These are phyloP conservation scores for Lithospermum erythrorhizon DNA, from an alignment of 257 asterid species.

Conservation along the genomic window DNA sequence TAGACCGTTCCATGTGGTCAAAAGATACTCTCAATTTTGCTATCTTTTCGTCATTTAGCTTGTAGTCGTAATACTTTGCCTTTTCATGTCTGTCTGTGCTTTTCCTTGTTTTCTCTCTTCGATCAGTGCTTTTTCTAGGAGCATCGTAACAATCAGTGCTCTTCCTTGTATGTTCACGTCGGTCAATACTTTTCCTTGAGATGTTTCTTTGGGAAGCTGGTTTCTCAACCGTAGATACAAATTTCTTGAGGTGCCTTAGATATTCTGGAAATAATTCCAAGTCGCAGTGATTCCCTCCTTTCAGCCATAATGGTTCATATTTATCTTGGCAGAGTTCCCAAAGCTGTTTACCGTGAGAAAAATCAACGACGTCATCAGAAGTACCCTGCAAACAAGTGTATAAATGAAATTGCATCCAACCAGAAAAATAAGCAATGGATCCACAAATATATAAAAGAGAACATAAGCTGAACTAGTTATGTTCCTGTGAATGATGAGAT, in stretches of 20 bases:
- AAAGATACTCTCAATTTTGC: conserved; percentile 30
- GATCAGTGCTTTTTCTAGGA: conserved; percentile 44
- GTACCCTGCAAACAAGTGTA: conserved; percentile 33
- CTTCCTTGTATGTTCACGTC: conserved; percentile 31
- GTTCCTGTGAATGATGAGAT: not conserved
- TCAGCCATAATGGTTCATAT: conserved; percentile 49
- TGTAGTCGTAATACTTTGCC: conserved; percentile 23
- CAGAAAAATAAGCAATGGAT: not conserved
- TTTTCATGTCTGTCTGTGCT: conserved; percentile 36
- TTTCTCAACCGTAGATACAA: conserved; percentile 35
- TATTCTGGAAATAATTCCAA: conserved; percentile 46
- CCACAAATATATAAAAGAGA: not conserved
- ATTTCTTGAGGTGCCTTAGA: conserved; percentile 48
- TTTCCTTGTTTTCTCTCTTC: conserved; percentile 43
- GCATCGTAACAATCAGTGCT: conserved; percentile 30
- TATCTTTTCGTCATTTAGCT: conserved; percentile 29
- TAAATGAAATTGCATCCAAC: not conserved
- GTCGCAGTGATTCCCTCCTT: conserved; percentile 52
- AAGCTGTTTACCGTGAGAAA: conserved; percentile 56
- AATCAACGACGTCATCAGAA: conserved; percentile 53
- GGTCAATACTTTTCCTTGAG: conserved; percentile 30
- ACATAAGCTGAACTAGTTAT: not conserved
- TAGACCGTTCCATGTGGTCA: conserved; percentile 38
- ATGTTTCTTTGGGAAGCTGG: conserved; percentile 30
- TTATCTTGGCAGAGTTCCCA: conserved; percentile 46